Evolutionary conservation across 1,284 basidiomycete species (phyloP).

Genomic region (Pisolithus thermaeus): DNA sequence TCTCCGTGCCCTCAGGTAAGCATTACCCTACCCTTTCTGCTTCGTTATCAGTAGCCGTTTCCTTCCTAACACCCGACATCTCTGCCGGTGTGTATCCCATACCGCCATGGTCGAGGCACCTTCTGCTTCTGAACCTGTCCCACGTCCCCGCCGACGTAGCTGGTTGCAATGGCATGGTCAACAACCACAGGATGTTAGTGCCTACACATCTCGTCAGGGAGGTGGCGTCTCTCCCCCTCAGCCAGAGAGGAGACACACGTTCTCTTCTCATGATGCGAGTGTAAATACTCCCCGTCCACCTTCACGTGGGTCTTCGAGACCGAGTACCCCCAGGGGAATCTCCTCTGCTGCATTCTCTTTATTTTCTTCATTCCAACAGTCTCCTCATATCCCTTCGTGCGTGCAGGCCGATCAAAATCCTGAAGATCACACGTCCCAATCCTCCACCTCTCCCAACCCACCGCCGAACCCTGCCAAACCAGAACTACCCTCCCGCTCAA

Average conservation of each 20-base stretch:
- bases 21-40: slow-evolving; percentile 11
- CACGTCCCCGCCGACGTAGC: slow-evolving; percentile 18
- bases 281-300: neutral
- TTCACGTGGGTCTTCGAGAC: slow-evolving; percentile 11
- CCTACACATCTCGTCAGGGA: slow-evolving; percentile 10
- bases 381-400: slow-evolving; percentile 11
- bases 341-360: slow-evolving; percentile 22
- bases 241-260: slow-evolving; percentile 9
- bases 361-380: slow-evolving; percentile 20
- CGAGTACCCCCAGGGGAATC: slow-evolving; percentile 14
- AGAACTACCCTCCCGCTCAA: slow-evolving; percentile 27
- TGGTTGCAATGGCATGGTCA: slow-evolving; percentile 24
- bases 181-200: slow-evolving; percentile 18
- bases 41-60: slow-evolving; percentile 8
- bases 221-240: slow-evolving; percentile 10
- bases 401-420: slow-evolving; percentile 15
- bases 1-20: slow-evolving; percentile 27
- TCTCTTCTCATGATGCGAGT: neutral
- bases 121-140: neutral
- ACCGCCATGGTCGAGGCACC: slow-evolving; percentile 19
- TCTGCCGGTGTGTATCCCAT: slow-evolving; percentile 3
- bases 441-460: neutral
- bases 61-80: slow-evolving; percentile 1
- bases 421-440: slow-evolving; percentile 8
- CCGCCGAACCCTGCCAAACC: slow-evolving; percentile 22